Evolutionary conservation across 768 basidiomycete species (phyloP).

Genomic region (Arthromyces matolae): DNA sequence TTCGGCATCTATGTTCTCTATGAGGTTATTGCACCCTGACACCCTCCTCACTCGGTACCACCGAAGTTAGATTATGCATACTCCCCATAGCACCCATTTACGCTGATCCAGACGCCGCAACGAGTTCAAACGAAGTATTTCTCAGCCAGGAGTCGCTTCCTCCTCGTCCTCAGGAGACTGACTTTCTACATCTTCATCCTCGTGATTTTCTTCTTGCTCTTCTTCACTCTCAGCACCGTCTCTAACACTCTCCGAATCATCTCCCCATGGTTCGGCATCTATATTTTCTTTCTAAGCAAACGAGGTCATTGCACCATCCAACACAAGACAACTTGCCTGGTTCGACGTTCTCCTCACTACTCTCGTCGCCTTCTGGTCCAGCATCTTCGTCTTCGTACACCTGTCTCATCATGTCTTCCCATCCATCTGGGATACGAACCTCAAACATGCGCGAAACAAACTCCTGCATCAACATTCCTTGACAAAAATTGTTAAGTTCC

Average conservation of each 20-base stretch:
- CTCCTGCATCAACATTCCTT: conserved; percentile 67
- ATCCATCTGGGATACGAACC: conserved; percentile 38
- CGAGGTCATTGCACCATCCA: not conserved
- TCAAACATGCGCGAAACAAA: conserved; percentile 45
- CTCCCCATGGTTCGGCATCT: not conserved
- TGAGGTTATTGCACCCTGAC: not conserved
- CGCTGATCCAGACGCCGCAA: not conserved
- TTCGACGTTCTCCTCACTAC: not conserved
- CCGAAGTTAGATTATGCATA: conserved; percentile 5
- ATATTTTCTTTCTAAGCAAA: not conserved
- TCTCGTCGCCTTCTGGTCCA: not conserved
- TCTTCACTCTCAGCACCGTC: not conserved
- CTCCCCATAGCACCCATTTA: conserved; percentile 3
- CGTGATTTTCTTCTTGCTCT: conserved; percentile 1
- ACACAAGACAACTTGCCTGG: not conserved
- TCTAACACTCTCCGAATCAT: not conserved
- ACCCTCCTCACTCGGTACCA: no score
- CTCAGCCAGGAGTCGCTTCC: no score
- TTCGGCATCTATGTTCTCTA: not conserved
- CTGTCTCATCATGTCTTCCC: conserved; percentile 37
- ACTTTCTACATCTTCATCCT: no score
- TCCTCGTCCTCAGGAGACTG: conserved; percentile 1
- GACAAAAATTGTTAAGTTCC: not conserved
- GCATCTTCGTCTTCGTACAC: conserved; percentile 12
- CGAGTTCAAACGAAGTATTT: no score